Evolutionary conservation across 2,329 filamentous ascomycete genomes (phyloP).

Genomic region (Aplosporella prunicola): DNA sequence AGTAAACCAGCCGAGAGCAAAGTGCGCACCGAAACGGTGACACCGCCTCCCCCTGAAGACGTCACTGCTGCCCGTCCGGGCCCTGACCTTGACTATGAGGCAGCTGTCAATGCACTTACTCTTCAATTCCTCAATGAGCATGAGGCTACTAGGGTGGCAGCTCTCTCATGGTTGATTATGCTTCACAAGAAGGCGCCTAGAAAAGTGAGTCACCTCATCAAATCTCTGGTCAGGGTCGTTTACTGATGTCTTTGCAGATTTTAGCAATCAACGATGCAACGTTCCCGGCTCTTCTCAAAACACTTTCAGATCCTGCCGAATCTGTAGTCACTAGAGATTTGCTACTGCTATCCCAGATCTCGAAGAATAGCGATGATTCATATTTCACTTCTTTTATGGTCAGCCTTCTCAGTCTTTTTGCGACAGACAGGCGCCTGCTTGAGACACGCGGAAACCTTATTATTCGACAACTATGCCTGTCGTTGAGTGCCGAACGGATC

Average conservation of each 20-base stretch:
- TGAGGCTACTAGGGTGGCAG: conserved; percentile 87
- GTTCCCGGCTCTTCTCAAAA: conserved; percentile 92
- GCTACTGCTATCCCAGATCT: conserved; percentile 90
- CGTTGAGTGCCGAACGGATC: conserved; percentile 85
- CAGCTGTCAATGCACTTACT: conserved; percentile 86
- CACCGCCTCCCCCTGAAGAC: conserved; percentile 37
- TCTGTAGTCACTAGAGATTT: conserved; percentile 92
- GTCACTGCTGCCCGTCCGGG: conserved; percentile 35
- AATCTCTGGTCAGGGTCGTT: too few relatives aligned
- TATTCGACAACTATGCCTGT: conserved; percentile 88
- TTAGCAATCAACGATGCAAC: conserved; percentile 95
- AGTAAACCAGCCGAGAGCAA: conserved; percentile 26
- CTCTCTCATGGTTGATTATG: conserved; percentile 95
- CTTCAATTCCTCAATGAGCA: conserved; percentile 93
- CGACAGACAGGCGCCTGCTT: conserved; percentile 80
- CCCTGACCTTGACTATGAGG: conserved; percentile 86
- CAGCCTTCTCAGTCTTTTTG: conserved; percentile 87
- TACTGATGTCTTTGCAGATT: too few relatives aligned
- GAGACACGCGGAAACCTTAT: conserved; percentile 94
- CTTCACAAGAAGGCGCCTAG: conserved; percentile 87
- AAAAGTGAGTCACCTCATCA: conserved; percentile 49
- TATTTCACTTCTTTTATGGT: conserved; percentile 99
- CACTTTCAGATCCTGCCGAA: conserved; percentile 87
- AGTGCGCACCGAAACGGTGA: conserved; percentile 22
- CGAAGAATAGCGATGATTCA: conserved; percentile 88